Percentiles rank a stretch among this genome's conserved stretches.
Evolutionary conservation across 345 rosid species (phyloP).

Genomic region (Bruguiera sexangula): DNA sequence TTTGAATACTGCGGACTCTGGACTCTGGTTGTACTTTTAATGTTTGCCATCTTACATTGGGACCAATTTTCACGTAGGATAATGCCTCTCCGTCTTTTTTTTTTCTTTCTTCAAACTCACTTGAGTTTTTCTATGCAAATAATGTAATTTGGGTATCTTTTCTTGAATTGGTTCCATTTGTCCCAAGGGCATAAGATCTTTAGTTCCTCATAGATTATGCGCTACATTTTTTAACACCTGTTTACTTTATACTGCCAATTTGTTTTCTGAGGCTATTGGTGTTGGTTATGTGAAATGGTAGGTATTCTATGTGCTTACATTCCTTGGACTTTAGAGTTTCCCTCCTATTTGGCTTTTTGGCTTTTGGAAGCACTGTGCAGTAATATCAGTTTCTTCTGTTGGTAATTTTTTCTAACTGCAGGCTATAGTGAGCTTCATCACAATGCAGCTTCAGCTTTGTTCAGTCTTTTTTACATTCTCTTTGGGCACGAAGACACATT

Average conservation of each 20-base stretch:
- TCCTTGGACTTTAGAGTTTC: not conserved
- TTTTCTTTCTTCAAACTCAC: too few species aligned
- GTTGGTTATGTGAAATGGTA: not conserved
- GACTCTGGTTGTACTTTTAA: too few species aligned
- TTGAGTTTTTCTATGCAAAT: too few species aligned
- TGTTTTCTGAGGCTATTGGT: not conserved
- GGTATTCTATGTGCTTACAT: not conserved
- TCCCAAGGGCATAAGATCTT: too few species aligned
- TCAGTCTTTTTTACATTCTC: slow-evolving; percentile 98
- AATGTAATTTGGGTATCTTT: too few species aligned
- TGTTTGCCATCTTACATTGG: too few species aligned
- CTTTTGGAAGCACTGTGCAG: not conserved
- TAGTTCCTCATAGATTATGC: too few species aligned
- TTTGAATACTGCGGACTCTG: too few species aligned
- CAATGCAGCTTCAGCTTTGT: slow-evolving; percentile 96
- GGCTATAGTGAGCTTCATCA: slow-evolving; percentile 85
- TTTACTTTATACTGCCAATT: not conserved
- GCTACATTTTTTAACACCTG: too few species aligned
- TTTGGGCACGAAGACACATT: slow-evolving; percentile 90
- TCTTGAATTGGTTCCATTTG: too few species aligned
- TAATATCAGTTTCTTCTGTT: slow-evolving; percentile 5
- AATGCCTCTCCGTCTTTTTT: too few species aligned
- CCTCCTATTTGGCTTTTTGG: not conserved
- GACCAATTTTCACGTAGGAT: too few species aligned
- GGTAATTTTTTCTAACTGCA: slow-evolving; percentile 32